phyloP scores from a whole-genome alignment of 768 basidiomycete species.

The Xerocomellus chrysenteron region DNA sequence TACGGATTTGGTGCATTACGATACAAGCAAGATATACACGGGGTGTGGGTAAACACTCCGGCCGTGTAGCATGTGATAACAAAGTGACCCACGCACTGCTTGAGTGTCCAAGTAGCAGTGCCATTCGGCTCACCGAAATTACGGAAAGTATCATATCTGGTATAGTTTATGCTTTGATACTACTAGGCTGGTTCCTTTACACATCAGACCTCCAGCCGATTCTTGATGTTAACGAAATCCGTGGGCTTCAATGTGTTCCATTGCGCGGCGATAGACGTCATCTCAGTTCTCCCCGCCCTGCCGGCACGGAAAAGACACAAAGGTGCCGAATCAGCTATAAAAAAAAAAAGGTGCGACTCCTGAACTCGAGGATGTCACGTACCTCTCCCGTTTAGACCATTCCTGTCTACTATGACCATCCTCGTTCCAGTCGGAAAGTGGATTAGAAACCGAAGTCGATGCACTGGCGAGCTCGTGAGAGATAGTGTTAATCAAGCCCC shows the following conservation, averaged over 20 bases:
- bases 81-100: constrained; percentile 1
- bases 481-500: constrained; percentile 52
- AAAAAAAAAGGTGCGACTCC: constrained; percentile 1
- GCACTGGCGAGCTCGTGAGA: constrained; percentile 38
- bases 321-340: constrained; percentile 7
- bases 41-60: not conserved
- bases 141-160: constrained; percentile 10
- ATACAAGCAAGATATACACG: constrained; percentile 4
- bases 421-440: constrained; percentile 51
- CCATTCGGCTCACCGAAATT: constrained; percentile 4
- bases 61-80: constrained; percentile 8
- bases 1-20: constrained; percentile 15
- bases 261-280: constrained; percentile 44
- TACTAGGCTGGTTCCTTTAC: not conserved
- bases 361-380: constrained; percentile 24
- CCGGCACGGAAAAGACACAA: constrained; percentile 1
- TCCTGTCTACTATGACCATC: constrained; percentile 50
- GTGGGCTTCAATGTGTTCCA: constrained; percentile 50
- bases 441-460: constrained; percentile 31
- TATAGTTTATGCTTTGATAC: constrained; percentile 19
- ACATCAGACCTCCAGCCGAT: constrained; percentile 51
- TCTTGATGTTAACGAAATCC: constrained; percentile 57
- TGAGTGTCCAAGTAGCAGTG: not conserved
- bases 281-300: constrained; percentile 59
- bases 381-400: constrained; percentile 60